phyloP scores from a whole-genome alignment of 202 grass and related monocot species.

The Cymbopogon flexuosus region DNA sequence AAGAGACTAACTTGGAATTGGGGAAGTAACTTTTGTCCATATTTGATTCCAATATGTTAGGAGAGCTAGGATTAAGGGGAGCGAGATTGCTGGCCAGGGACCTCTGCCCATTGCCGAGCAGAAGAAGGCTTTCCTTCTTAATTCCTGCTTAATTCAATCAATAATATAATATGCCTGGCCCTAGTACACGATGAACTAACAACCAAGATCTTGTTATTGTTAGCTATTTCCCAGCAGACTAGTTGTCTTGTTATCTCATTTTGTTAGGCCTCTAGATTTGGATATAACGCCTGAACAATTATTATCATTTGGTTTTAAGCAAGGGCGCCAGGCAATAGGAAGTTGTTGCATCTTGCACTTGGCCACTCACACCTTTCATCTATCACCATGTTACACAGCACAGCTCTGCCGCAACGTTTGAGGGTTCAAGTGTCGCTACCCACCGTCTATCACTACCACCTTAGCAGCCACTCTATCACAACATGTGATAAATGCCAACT shows the following conservation, averaged over 20 bases:
- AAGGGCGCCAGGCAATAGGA: neutral
- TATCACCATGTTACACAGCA: neutral
- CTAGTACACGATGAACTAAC: neutral
- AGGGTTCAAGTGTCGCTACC: too few species aligned
- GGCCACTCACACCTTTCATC: neutral
- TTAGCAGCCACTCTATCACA: neutral
- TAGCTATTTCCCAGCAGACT: neutral
- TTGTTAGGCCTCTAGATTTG: neutral
- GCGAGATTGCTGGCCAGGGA: neutral
- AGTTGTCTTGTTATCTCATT: neutral
- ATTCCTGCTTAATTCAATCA: neutral
- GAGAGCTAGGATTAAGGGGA: neutral
- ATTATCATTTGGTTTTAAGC: neutral
- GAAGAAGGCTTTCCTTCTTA: neutral
- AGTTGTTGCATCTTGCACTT: neutral
- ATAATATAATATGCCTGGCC: neutral
- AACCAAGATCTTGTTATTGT: neutral
- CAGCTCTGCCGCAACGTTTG: neutral
- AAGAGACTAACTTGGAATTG: neutral
- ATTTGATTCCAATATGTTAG: neutral
- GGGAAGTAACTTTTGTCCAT: neutral
- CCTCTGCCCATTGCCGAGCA: neutral
- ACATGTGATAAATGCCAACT: constrained; percentile 14
- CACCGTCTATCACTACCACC: too few species aligned
- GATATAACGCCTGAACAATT: neutral